phyloP scores from a whole-genome alignment of 2,329 filamentous ascomycete species.

The Neurospora crassa region DNA sequence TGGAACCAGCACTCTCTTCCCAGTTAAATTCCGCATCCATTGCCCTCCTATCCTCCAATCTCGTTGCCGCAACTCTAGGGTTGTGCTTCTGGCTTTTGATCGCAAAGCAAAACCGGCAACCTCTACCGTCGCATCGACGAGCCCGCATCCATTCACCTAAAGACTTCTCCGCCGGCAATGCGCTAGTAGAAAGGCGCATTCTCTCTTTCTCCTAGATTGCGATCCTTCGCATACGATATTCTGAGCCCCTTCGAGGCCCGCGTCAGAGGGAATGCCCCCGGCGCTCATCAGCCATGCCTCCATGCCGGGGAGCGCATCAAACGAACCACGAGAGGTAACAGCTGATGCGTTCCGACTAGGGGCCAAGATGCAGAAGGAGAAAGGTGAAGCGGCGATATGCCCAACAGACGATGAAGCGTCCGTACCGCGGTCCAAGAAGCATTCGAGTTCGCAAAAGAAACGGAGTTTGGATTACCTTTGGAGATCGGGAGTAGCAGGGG shows the following conservation, averaged over 20 bases:
- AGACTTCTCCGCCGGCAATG: constrained; percentile 3
- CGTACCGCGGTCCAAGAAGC: constrained; percentile 36
- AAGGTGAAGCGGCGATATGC: constrained; percentile 31
- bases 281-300: constrained; percentile 48
- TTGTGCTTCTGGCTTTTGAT: not conserved
- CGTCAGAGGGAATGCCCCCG: constrained; percentile 41
- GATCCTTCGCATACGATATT: constrained; percentile 9
- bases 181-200: constrained; percentile 6
- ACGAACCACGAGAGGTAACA: constrained; percentile 29
- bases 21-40: not conserved
- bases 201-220: not conserved
- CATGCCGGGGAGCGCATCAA: constrained; percentile 41
- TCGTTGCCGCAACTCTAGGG: not conserved
- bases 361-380: constrained; percentile 19
- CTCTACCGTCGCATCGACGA: not conserved
- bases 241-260: constrained; percentile 4
- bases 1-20: not conserved
- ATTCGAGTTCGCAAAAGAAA: constrained; percentile 39
- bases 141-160: not conserved
- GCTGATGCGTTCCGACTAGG: constrained; percentile 13
- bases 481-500: constrained; percentile 77
- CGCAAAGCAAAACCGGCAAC: not conserved
- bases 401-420: constrained; percentile 43
- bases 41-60: not conserved
- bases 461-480: constrained; percentile 76